These are phyloP conservation scores for Malassezia brasiliensis DNA, from an alignment of 1,284 basidiomycete genomes.

Conservation along the genomic window DNA sequence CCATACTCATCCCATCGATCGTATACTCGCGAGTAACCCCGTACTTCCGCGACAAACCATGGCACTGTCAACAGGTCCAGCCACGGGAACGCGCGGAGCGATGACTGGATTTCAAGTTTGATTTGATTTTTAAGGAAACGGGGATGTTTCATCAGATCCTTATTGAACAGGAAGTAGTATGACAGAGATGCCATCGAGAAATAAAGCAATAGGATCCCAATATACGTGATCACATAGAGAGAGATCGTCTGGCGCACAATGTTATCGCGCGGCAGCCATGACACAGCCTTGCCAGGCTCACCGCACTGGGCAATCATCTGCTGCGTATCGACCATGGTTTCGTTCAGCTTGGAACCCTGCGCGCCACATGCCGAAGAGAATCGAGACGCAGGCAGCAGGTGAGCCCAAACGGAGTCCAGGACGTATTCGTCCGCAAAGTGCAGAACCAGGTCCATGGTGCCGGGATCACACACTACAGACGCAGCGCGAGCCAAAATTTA, in stretches of 20 bases:
- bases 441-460: constrained; percentile 31
- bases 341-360: neutral
- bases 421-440: constrained; percentile 26
- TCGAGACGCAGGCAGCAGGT: constrained; percentile 16
- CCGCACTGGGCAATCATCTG: neutral
- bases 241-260: constrained; percentile 63
- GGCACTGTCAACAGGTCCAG: constrained; percentile 67
- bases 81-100: constrained; percentile 66
- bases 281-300: constrained; percentile 9
- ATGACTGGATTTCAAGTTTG: constrained; percentile 67
- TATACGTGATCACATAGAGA: constrained; percentile 62
- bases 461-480: neutral
- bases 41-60: constrained; percentile 85
- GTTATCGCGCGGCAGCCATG: constrained; percentile 31
- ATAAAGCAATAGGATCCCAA: constrained; percentile 60
- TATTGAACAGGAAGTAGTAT: constrained; percentile 83
- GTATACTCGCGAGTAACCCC: constrained; percentile 74
- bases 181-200: constrained; percentile 69
- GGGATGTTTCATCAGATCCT: constrained; percentile 90
- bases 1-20: constrained; percentile 57
- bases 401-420: constrained; percentile 26
- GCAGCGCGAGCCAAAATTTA: too few relatives aligned
- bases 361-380: neutral
- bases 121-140: constrained; percentile 77
- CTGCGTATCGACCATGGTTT: neutral